Evolutionary conservation across 1,284 basidiomycete genomes (phyloP), one percentile per base, ranked within the genome.

Genomic region (Kalmanozyma brasiliensis): DNA sequence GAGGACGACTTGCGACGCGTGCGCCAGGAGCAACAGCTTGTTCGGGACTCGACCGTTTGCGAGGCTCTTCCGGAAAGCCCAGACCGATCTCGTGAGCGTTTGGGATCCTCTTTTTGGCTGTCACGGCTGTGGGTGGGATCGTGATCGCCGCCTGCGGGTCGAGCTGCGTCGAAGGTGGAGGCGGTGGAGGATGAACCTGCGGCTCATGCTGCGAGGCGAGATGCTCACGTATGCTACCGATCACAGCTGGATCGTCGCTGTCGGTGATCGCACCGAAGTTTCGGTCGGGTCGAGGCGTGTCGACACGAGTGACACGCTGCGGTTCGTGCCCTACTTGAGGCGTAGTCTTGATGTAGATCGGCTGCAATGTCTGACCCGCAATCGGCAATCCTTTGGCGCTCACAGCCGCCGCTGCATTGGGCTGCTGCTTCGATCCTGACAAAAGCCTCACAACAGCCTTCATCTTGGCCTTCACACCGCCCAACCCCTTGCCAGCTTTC

Each of bases 401-500:
- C 9, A 47, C 41, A 10, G 17, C 24, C 1, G 3, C 22, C 3
- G 20, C 17, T 10, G 20, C 11, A 14, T 9, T 19, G 11, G 35
- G 14, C 24, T n/a, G 29, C 10, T 34, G 43, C 5, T 20, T 63
- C 3, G 60, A 40, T 9, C 11, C 24, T 1, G 47, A 55, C 30
- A 61, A 22, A 19, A 64, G 49, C 9, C 45, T 36, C 1, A 53
- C 45, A 9, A 64, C 53, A 9, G 61, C 61, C 34, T 33, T 52
- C 24, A 64, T 64, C 40, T 57, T 64, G 8, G 61, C 49, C 30
- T 52, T 64, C 30, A 64, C 49, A 33, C 49, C 49, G 22, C 49
- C 20, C 1, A 57, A 23, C 0, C 49, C 45, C 17, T 48, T 57
- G 24, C 24, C 44, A 11, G 60, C 36, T 20, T 42, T 52, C 0